Evolutionary conservation across 2,329 filamentous ascomycete species (phyloP).

Genomic region (Blastomyces silverae): DNA sequence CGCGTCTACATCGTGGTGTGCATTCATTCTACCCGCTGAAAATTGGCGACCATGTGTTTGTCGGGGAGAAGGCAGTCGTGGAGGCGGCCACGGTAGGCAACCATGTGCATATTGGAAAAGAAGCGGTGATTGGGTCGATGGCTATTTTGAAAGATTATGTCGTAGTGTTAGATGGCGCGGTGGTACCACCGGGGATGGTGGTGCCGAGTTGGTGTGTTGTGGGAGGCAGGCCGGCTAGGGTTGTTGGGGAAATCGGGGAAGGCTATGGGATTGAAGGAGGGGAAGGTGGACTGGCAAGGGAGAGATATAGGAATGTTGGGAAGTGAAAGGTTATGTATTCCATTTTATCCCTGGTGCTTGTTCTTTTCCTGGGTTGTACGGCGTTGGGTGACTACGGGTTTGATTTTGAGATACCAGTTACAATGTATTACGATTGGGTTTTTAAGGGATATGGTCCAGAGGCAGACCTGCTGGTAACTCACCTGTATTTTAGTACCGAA

Average conservation of each 20-base stretch:
- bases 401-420: slow-evolving; percentile 4
- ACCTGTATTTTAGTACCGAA: background rate
- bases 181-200: slow-evolving; percentile 82
- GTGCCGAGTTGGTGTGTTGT: slow-evolving; percentile 89
- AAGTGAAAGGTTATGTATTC: slow-evolving; percentile 19
- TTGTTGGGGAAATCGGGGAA: slow-evolving; percentile 66
- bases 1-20: slow-evolving; percentile 67
- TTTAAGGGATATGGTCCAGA: background rate
- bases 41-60: slow-evolving; percentile 89
- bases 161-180: slow-evolving; percentile 72
- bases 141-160: slow-evolving; percentile 92
- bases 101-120: slow-evolving; percentile 76
- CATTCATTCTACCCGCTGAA: slow-evolving; percentile 69
- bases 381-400: slow-evolving; percentile 1
- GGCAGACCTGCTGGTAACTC: background rate
- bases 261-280: slow-evolving; percentile 44
- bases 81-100: slow-evolving; percentile 77
- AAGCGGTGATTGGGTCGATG: slow-evolving; percentile 74
- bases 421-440: background rate
- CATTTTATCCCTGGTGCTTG: background rate
- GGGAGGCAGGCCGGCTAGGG: slow-evolving; percentile 70
- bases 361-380: background rate
- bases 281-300: slow-evolving; percentile 40
- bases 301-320: slow-evolving; percentile 39
- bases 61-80: slow-evolving; percentile 67